These are phyloP conservation scores for Candida sithepensis DNA, from an alignment of 805 yeast species.

Conservation along the genomic window DNA sequence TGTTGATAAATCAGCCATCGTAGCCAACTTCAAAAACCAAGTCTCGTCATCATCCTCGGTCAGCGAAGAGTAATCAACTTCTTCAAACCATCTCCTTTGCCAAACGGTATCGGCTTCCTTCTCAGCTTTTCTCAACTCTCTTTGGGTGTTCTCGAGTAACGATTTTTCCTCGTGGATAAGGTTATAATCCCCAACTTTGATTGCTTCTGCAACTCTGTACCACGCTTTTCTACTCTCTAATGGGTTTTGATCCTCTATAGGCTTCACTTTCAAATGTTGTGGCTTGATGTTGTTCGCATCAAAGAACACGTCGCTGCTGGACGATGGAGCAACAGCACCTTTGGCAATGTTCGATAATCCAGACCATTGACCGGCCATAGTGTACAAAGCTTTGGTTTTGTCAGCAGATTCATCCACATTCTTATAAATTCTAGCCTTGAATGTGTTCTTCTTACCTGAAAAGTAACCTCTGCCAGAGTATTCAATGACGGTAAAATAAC, in stretches of 20 bases:
- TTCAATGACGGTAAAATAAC: constrained; percentile 69
- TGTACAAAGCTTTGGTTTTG: constrained; percentile 65
- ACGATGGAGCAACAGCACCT: constrained; percentile 45
- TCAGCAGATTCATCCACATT: constrained; percentile 44
- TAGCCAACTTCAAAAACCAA: constrained; percentile 37
- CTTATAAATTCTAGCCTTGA: constrained; percentile 77
- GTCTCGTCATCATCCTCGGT: constrained; percentile 34
- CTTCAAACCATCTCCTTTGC: constrained; percentile 81
- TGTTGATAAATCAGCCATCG: constrained; percentile 52
- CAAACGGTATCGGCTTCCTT: constrained; percentile 59
- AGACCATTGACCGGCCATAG: constrained; percentile 92
- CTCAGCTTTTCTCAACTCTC: constrained; percentile 77
- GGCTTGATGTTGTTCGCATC: constrained; percentile 52
- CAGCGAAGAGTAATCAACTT: constrained; percentile 34
- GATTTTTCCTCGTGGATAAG: constrained; percentile 73
- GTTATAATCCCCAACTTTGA: constrained; percentile 69
- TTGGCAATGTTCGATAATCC: constrained; percentile 62
- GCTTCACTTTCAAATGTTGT: constrained; percentile 68
- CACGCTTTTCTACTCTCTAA: constrained; percentile 89
- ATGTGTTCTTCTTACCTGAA: constrained; percentile 89
- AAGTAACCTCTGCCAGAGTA: constrained; percentile 93
- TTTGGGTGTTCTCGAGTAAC: constrained; percentile 76
- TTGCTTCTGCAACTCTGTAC: constrained; percentile 85
- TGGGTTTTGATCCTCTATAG: constrained; percentile 72
- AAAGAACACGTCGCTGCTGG: constrained; percentile 53